Conservation (phyloP, 257 asterid species). For the Primulina tabacum region DNA sequence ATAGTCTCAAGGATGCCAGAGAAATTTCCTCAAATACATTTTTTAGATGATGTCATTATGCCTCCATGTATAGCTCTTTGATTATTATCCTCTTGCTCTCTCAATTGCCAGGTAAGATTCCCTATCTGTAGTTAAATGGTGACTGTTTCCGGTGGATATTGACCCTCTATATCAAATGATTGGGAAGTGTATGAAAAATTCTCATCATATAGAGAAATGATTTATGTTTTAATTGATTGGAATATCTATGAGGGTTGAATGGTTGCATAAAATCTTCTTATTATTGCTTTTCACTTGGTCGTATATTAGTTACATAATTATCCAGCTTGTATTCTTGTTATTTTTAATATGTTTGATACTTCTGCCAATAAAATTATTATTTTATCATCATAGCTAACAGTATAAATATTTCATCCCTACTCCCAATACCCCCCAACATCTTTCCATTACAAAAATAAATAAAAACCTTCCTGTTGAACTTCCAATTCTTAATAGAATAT, state of each 20-base stretch:
- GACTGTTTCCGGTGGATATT: slow-evolving; percentile 21
- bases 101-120: slow-evolving; percentile 30
- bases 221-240: slow-evolving; percentile 17
- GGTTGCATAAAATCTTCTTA: slow-evolving; percentile 30
- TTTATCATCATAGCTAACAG: slow-evolving; percentile 18
- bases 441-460: slow-evolving; percentile 1
- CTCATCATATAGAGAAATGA: slow-evolving; percentile 14
- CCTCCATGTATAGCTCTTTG: slow-evolving; percentile 10
- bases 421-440: slow-evolving; percentile 11
- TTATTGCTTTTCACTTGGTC: slow-evolving; percentile 33
- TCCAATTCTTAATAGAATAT: slow-evolving; percentile 24
- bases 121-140: slow-evolving; percentile 6
- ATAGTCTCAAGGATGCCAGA: slow-evolving; percentile 21
- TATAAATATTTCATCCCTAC: slow-evolving; percentile 37
- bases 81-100: slow-evolving; percentile 35
- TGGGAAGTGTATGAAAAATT: slow-evolving; percentile 23
- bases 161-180: too few relatives aligned
- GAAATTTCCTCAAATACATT: slow-evolving; percentile 24
- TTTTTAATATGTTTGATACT: slow-evolving; percentile 1
- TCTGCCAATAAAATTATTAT: slow-evolving; percentile 12
- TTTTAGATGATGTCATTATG: slow-evolving; percentile 23
- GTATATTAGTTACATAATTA: slow-evolving; percentile 27
- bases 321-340: slow-evolving; percentile 7
- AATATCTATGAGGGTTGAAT: slow-evolving; percentile 25
- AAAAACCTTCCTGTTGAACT: background rate